A percentile compares a stretch with the other conserved stretches of the same genome.
Evolutionary conservation across 2,329 filamentous ascomycete genomes (phyloP).

Genomic region (Monilinia polystroma): DNA sequence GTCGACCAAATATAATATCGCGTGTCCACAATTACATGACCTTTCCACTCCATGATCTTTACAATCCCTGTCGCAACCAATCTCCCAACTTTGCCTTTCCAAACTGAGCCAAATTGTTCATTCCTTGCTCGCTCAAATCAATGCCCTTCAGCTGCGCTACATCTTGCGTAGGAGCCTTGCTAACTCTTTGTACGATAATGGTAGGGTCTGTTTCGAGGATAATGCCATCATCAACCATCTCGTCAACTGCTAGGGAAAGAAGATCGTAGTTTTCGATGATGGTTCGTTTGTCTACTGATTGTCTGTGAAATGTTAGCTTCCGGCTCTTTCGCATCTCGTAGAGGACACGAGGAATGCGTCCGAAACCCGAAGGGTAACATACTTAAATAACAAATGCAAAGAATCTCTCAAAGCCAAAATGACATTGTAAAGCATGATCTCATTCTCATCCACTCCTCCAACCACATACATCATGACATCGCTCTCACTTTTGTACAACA

Average conservation of each 20-base stretch:
- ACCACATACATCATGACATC: constrained; percentile 97
- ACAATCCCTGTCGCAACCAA: constrained; percentile 82
- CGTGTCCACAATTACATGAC: constrained; percentile 2
- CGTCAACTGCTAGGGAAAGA: constrained; percentile 88
- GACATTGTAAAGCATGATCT: constrained; percentile 93
- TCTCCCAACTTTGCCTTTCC: constrained; percentile 90
- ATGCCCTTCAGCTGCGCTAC: constrained; percentile 85
- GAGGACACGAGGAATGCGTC: constrained; percentile 12
- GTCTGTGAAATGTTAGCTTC: constrained; percentile 51
- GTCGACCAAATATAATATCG: constrained; percentile 3
- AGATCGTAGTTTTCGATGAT: constrained; percentile 99
- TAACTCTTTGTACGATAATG: constrained; percentile 88
- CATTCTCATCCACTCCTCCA: constrained; percentile 89
- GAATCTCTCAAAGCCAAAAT: constrained; percentile 88
- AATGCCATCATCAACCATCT: constrained; percentile 92
- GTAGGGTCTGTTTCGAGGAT: constrained; percentile 97
- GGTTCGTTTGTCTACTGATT: constrained; percentile 95
- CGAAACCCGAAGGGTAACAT: constrained; percentile 38
- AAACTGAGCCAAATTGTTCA: constrained; percentile 91
- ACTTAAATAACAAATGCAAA: constrained; percentile 91
- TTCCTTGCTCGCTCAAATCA: constrained; percentile 91
- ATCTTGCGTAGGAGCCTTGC: constrained; percentile 86
- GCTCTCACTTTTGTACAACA: constrained; percentile 96
- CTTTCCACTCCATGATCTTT: constrained; percentile 36
- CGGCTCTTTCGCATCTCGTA: background rate